Conservation (phyloP, 306 rosid genomes). For the Fagus crenata region DNA sequence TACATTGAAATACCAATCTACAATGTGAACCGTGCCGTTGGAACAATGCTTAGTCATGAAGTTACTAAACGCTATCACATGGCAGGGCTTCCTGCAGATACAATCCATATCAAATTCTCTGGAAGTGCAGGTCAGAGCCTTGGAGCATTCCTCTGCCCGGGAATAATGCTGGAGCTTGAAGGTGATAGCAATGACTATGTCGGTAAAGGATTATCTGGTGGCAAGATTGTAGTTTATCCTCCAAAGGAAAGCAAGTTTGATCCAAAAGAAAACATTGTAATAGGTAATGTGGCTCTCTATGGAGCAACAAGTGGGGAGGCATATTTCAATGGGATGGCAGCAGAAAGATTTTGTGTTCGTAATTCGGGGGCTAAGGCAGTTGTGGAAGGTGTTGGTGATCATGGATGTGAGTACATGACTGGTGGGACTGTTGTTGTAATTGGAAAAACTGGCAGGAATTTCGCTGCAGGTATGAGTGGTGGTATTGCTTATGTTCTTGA, state of each 20-base stretch:
- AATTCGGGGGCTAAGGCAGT: conserved; percentile 96
- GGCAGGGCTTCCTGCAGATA: conserved; percentile 90
- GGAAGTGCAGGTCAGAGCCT: conserved; percentile 99
- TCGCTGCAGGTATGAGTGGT: conserved; percentile 99
- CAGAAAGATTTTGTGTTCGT: conserved; percentile 97
- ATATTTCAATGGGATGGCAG: conserved; percentile 99
- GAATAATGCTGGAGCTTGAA: conserved; percentile 90
- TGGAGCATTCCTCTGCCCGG: conserved; percentile 98
- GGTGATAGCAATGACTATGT: conserved; percentile 97
- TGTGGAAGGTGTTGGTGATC: conserved; percentile 99
- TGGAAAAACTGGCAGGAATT: conserved; percentile 94
- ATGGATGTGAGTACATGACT: conserved; percentile 99
- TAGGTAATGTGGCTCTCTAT: conserved; percentile 94
- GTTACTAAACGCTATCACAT: conserved; percentile 77
- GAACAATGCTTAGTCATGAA: conserved; percentile 99
- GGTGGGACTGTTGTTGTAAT: conserved; percentile 95
- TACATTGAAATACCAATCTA: conserved; percentile 75
- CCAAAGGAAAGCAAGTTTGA: conserved; percentile 81
- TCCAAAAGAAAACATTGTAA: conserved; percentile 87
- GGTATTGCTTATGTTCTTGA: conserved; percentile 92
- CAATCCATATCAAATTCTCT: conserved; percentile 75
- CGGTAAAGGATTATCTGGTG: conserved; percentile 97
- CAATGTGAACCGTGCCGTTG: conserved; percentile 92
- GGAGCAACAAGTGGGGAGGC: conserved; percentile 97
- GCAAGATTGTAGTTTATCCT: conserved; percentile 89